Base-by-base conservation (phyloP, 2,329 filamentous ascomycete species). In the Fusarium falciforme region DNA sequence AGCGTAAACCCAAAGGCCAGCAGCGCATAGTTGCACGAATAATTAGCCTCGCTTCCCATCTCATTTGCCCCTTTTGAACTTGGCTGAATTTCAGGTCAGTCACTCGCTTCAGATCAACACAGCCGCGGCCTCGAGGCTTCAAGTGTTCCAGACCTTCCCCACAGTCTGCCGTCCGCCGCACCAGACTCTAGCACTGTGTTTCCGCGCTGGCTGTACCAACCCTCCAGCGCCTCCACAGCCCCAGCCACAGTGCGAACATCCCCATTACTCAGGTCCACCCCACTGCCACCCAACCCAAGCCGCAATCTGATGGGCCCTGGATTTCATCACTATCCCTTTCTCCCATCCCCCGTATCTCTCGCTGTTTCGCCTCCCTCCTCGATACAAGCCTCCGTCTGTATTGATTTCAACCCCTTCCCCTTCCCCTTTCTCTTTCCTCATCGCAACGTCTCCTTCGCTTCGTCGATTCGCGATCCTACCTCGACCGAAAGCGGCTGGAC, bases 311-410 rank as follows among this genome's bases (percentile, higher is more conserved):
- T 66, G 72, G 68, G 74, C 74, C 72, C 68, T 75, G 74, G 64
- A 77, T 76, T 72, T 72, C 75, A 77, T 73, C 75, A 77, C 73
- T 62, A 74, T 78, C 76, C 76, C 77, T 77, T 78, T 78, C 72
- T 70, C 64, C 49, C 70, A 73, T 76, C 66, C 72, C 72, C 68
- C 65, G 61, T 69, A 71, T 52, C 66, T 71, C 63, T 68, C 66
- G 57, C 66, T 69, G 66, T 63, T 62, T 69, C 71, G 68, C 73
- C 70, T 73, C 65, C 70, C 62, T 67, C 71, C 69, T 67, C 76
- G 64, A 68, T 59, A 63, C 64, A 62, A 58, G 66, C 59, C 52
- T 75, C 60, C 40, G 64, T 60, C 67, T 68, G 29, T 54, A 71
- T 75, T 61, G 61, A 76, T 76, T 72, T 63, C 12, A 20, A 49